Evolutionary conservation across 148 eudicot species (phyloP).

Genomic region (Chenopodium suecicum): DNA sequence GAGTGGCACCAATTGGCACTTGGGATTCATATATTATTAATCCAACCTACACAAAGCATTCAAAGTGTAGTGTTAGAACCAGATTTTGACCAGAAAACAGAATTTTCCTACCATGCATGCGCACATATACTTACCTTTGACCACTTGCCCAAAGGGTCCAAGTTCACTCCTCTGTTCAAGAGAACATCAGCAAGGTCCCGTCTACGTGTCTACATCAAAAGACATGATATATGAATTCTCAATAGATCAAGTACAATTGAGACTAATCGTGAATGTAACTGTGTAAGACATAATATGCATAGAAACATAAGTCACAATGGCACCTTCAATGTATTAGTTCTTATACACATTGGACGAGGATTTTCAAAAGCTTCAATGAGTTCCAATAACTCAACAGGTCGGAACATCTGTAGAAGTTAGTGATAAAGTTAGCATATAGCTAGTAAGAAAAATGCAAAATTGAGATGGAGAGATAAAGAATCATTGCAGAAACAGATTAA

Average conservation of each 20-base stretch:
- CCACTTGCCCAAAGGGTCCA: constrained; percentile 92
- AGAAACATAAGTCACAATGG: constrained; percentile 10
- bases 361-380: constrained; percentile 96
- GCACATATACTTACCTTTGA: constrained; percentile 56
- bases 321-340: constrained; percentile 92
- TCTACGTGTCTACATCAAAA: constrained; percentile 62
- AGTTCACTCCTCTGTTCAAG: constrained; percentile 90
- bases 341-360: constrained; percentile 78
- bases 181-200: constrained; percentile 93
- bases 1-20: constrained; percentile 97
- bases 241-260: neutral
- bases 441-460: neutral
- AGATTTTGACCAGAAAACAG: neutral
- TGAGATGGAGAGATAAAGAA: neutral
- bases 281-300: neutral
- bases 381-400: constrained; percentile 74
- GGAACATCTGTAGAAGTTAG: constrained; percentile 63
- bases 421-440: neutral
- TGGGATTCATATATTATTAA: constrained; percentile 87
- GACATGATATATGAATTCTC: constrained; percentile 8
- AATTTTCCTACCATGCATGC: neutral
- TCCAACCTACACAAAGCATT: constrained; percentile 63
- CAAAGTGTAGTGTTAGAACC: neutral
- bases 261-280: neutral
- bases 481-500: neutral